Percentiles rank a stretch among this genome's conserved stretches.
Conservation (phyloP, 805 yeast genomes). For the Spathaspora boniae region DNA sequence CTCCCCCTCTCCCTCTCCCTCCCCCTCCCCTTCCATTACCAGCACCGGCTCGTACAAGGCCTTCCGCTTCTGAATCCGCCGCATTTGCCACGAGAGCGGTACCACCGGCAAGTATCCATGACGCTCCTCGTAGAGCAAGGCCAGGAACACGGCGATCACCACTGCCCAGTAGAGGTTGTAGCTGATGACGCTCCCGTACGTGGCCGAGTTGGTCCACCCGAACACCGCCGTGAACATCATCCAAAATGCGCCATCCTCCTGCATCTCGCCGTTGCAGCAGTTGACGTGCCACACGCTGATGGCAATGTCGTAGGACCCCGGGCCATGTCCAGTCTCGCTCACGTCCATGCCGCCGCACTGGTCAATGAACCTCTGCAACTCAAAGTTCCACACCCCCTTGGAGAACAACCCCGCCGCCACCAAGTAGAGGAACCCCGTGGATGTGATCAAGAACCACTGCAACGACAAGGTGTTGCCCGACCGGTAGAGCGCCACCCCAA, state of each 20-base stretch:
- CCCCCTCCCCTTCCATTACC: conserved; percentile 1
- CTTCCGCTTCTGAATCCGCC: conserved; percentile 29
- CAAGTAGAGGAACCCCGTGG: conserved; percentile 39
- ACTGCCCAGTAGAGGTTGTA: conserved; percentile 37
- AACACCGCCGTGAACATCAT: conserved; percentile 43
- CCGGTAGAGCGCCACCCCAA: conserved; percentile 34
- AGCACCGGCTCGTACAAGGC: conserved; percentile 8
- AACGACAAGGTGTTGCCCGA: conserved; percentile 41
- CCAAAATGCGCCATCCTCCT: conserved; percentile 43
- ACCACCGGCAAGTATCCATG: conserved; percentile 35
- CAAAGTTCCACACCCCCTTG: conserved; percentile 44
- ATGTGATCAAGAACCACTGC: conserved; percentile 37
- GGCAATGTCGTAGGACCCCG: conserved; percentile 42
- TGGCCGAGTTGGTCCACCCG: conserved; percentile 47
- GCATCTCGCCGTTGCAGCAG: conserved; percentile 42
- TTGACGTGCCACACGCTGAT: conserved; percentile 45
- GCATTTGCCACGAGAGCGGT: conserved; percentile 39
- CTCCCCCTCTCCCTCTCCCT: background rate
- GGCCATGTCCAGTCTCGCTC: conserved; percentile 44
- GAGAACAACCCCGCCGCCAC: conserved; percentile 45
- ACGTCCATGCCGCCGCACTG: conserved; percentile 40
- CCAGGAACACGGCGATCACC: conserved; percentile 28
- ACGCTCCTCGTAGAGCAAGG: conserved; percentile 33
- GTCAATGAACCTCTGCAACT: conserved; percentile 35
- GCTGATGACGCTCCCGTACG: conserved; percentile 39